Conservation (phyloP, 2,329 filamentous ascomycete species). For the Apiospora pterosperma region DNA sequence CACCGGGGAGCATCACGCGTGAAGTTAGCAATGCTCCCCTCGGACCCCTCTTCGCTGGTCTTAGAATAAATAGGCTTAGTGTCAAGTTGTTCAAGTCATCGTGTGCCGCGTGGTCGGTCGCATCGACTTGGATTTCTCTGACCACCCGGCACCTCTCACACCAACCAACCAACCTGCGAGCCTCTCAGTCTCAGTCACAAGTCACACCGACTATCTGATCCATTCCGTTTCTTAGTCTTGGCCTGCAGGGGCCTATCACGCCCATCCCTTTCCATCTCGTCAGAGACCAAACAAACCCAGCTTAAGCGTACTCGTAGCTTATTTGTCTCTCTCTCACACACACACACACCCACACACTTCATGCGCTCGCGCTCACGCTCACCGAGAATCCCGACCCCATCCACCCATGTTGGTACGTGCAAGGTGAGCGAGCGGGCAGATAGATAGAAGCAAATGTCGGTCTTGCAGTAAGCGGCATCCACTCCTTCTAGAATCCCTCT, state of each 20-base stretch:
- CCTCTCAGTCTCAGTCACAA: neutral
- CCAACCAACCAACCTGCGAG: neutral
- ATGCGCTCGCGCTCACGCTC: neutral
- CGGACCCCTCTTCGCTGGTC: too few species aligned
- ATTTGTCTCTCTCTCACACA: neutral
- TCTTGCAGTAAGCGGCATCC: slow-evolving; percentile 1
- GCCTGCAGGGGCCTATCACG: neutral
- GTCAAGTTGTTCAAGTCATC: neutral
- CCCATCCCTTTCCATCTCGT: neutral
- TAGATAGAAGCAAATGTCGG: slow-evolving; percentile 2
- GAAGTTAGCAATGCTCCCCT: too few species aligned
- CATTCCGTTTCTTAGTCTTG: neutral
- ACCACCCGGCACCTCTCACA: neutral
- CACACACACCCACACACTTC: neutral
- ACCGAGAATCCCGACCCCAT: slow-evolving; percentile 1
- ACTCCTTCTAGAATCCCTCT: neutral
- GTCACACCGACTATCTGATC: slow-evolving; percentile 3
- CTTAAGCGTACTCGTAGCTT: too few species aligned
- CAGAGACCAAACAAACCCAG: neutral
- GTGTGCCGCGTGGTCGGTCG: neutral
- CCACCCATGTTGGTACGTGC: neutral
- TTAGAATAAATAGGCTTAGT: neutral
- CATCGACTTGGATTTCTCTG: neutral
- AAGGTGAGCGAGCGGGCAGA: neutral
- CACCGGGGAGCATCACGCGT: neutral